phyloP scores from a whole-genome alignment of 2,329 filamentous ascomycete species.

The Fusarium sp. region DNA sequence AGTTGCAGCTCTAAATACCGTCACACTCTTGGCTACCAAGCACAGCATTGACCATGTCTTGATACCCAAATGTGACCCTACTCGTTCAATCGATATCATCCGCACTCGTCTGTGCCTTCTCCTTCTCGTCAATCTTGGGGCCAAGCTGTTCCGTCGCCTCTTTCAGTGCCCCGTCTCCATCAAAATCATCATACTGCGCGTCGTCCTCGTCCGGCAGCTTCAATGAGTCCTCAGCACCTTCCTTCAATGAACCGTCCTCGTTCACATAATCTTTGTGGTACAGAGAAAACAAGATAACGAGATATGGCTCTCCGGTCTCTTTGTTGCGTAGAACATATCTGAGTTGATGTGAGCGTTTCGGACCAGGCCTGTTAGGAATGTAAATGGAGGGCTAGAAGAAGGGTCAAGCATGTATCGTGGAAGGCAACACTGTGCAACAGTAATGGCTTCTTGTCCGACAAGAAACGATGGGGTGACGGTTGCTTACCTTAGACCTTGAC shows the following conservation, averaged over 20 bases:
- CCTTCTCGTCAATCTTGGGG: constrained; percentile 39
- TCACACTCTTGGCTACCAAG: not conserved
- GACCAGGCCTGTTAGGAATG: constrained; percentile 43
- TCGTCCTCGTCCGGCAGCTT: constrained; percentile 15
- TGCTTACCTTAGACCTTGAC: constrained; percentile 77
- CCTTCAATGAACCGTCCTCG: constrained; percentile 66
- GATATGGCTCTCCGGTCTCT: constrained; percentile 76
- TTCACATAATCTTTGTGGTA: constrained; percentile 74
- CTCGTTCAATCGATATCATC: constrained; percentile 58
- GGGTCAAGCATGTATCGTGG: not conserved
- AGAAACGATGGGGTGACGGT: not conserved
- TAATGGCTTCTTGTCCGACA: not conserved
- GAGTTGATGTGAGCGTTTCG: constrained; percentile 80
- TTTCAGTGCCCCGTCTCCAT: constrained; percentile 53
- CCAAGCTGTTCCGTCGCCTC: constrained; percentile 54
- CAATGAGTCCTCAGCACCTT: constrained; percentile 49
- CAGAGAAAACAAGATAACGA: constrained; percentile 84
- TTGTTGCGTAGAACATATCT: constrained; percentile 93
- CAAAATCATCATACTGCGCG: constrained; percentile 40
- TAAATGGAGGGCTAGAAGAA: constrained; percentile 37
- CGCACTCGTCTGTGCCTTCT: constrained; percentile 45
- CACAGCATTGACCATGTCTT: not conserved
- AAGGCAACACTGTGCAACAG: not conserved
- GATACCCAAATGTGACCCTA: not conserved
- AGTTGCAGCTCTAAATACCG: not conserved